Conservation (phyloP, 1,139 yeast genomes). For the Blastobotrys illinoisensis region DNA sequence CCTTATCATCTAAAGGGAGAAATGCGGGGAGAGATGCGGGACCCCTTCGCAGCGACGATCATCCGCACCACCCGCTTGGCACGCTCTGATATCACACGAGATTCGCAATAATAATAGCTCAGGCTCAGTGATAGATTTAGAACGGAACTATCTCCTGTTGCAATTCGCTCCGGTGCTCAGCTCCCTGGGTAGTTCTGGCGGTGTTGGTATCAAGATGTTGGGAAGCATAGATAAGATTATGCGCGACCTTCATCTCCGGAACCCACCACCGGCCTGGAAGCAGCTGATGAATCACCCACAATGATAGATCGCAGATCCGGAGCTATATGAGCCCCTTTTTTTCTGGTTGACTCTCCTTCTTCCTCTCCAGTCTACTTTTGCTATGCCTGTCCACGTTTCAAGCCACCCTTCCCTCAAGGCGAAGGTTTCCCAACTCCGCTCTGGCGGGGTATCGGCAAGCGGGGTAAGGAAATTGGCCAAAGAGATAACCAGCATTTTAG, state of each 20-base stretch:
- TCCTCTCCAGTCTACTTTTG: neutral
- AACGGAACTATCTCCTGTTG: neutral
- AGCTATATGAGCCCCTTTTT: neutral
- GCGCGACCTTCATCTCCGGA: neutral
- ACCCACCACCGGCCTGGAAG: neutral
- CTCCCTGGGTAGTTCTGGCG: neutral
- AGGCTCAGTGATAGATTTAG: neutral
- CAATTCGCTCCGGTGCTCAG: neutral
- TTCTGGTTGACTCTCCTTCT: neutral
- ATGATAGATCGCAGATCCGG: neutral
- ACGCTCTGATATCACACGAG: no score
- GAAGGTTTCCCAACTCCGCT: slow-evolving; percentile 29
- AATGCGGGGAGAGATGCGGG: neutral
- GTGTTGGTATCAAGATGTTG: neutral
- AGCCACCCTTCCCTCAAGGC: slow-evolving; percentile 28
- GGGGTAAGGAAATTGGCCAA: slow-evolving; percentile 24
- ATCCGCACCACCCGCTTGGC: neutral
- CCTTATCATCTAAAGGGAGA: neutral
- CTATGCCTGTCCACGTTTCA: slow-evolving; percentile 23
- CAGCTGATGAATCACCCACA: neutral
- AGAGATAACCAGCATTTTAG: slow-evolving; percentile 29
- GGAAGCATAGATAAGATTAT: neutral
- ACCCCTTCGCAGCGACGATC: neutral
- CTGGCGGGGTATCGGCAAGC: slow-evolving; percentile 15
- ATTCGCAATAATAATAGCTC: neutral